phyloP scores from a whole-genome alignment of 495 filamentous ascomycete genomes.

The Trichoderma virens region DNA sequence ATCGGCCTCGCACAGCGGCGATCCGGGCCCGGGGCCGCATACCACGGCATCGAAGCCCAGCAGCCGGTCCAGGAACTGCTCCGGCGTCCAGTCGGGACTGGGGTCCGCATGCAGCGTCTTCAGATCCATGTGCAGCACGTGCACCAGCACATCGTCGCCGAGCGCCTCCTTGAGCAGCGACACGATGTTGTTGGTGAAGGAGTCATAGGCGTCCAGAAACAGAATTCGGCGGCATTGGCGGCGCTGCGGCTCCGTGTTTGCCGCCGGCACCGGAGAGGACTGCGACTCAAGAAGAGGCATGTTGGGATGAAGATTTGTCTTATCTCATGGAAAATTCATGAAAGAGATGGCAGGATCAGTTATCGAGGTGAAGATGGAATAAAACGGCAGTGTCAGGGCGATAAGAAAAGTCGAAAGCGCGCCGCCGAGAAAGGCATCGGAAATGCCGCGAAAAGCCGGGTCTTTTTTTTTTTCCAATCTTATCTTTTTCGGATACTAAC shows the following conservation, averaged over 20 bases:
- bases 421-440: neutral
- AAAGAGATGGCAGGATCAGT: neutral
- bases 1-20: slow-evolving; percentile 51
- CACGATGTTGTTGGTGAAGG: slow-evolving; percentile 90
- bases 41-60: slow-evolving; percentile 65
- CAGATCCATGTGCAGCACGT: slow-evolving; percentile 63
- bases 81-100: slow-evolving; percentile 12
- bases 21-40: slow-evolving; percentile 72
- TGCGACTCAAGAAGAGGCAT: slow-evolving; percentile 1
- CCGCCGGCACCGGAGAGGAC: neutral
- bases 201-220: slow-evolving; percentile 91
- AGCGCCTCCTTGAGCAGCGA: slow-evolving; percentile 62
- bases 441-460: neutral
- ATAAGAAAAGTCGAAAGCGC: neutral
- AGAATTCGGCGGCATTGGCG: slow-evolving; percentile 47
- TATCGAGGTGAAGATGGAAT: neutral
- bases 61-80: slow-evolving; percentile 29
- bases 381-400: neutral
- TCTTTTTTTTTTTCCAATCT: neutral
- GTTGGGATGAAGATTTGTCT: neutral
- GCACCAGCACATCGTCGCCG: slow-evolving; percentile 48
- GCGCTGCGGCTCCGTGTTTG: neutral
- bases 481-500: neutral
- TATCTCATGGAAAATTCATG: neutral
- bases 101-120: slow-evolving; percentile 24